phyloP scores from a whole-genome alignment of 352 stramenopile species.

The Phytophthora agathidicida region DNA sequence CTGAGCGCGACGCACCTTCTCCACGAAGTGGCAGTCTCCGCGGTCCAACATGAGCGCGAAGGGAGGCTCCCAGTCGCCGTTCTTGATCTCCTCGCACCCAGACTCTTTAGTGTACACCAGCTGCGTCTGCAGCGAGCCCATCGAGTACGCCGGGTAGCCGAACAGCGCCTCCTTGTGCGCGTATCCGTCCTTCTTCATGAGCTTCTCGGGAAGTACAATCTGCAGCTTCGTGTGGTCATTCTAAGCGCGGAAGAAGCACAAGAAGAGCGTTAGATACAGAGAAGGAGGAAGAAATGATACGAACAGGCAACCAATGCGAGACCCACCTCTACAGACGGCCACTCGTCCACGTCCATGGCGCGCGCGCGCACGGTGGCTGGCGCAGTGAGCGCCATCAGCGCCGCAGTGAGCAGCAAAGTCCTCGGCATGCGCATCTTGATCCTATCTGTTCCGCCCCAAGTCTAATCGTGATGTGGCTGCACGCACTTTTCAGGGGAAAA shows the following conservation, averaged over 20 bases:
- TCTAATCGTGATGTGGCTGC: slow-evolving; percentile 26
- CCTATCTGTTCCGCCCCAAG: slow-evolving; percentile 26
- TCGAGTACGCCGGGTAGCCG: slow-evolving; percentile 94
- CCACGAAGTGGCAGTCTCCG: slow-evolving; percentile 96
- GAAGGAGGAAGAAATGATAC: not conserved
- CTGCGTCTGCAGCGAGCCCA: slow-evolving; percentile 85
- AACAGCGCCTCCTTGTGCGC: slow-evolving; percentile 97
- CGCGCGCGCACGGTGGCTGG: slow-evolving; percentile 32
- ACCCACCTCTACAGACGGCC: slow-evolving; percentile 81
- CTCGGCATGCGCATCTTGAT: slow-evolving; percentile 29
- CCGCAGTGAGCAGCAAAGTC: slow-evolving; percentile 22
- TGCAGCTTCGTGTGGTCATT: slow-evolving; percentile 91
- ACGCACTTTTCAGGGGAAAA: slow-evolving; percentile 14
- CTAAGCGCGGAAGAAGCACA: slow-evolving; percentile 30
- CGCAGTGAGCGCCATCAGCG: slow-evolving; percentile 27
- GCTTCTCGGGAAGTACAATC: slow-evolving; percentile 84
- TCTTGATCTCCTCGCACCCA: slow-evolving; percentile 81
- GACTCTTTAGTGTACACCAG: slow-evolving; percentile 90
- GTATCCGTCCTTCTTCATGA: slow-evolving; percentile 94
- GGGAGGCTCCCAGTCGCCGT: slow-evolving; percentile 86
- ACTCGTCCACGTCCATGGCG: slow-evolving; percentile 83
- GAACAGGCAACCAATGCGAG: not conserved
- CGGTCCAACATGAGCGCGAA: slow-evolving; percentile 97
- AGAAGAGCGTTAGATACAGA: slow-evolving; percentile 8
- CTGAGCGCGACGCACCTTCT: slow-evolving; percentile 94